phyloP scores from a whole-genome alignment of 139 green algal genomes.

The Coelastrella sp. region DNA sequence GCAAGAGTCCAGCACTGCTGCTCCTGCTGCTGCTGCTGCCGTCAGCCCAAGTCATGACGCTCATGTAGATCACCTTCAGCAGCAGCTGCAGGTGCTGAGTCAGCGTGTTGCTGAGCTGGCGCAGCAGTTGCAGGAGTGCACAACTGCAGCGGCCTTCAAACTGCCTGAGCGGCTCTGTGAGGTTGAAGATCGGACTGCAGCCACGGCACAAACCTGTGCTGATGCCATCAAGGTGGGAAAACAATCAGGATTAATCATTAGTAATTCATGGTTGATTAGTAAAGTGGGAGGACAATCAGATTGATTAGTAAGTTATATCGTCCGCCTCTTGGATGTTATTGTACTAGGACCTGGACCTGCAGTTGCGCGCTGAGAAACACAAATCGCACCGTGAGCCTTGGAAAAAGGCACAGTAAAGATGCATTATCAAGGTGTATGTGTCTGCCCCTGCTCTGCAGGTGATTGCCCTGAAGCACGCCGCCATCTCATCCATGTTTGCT shows the following conservation, averaged over 20 bases:
- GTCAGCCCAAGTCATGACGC: background rate
- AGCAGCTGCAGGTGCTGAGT: background rate
- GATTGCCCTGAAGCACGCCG: conserved; percentile 37
- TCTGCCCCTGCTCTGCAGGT: conserved; percentile 1
- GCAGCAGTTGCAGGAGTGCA: conserved; percentile 26
- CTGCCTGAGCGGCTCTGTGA: conserved; percentile 38
- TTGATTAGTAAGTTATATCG: background rate
- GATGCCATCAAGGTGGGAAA: conserved; percentile 45
- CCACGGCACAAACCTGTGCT: conserved; percentile 44
- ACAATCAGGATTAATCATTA: background rate
- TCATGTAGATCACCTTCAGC: background rate
- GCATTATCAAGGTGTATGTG: background rate
- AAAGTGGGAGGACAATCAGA: background rate
- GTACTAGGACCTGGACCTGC: background rate
- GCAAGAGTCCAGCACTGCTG: background rate
- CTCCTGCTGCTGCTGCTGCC: background rate
- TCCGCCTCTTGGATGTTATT: background rate
- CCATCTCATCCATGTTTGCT: conserved; percentile 24
- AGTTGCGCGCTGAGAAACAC: no score
- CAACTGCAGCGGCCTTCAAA: background rate
- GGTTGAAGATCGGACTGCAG: conserved; percentile 32
- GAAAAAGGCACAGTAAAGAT: background rate
- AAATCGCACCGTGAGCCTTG: no score
- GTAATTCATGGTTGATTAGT: background rate
- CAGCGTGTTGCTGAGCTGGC: background rate